Percentiles rank a stretch among this genome's conserved stretches.
Conservation (phyloP, 805 yeast species). For the Cyberlindnera sargentensis region DNA sequence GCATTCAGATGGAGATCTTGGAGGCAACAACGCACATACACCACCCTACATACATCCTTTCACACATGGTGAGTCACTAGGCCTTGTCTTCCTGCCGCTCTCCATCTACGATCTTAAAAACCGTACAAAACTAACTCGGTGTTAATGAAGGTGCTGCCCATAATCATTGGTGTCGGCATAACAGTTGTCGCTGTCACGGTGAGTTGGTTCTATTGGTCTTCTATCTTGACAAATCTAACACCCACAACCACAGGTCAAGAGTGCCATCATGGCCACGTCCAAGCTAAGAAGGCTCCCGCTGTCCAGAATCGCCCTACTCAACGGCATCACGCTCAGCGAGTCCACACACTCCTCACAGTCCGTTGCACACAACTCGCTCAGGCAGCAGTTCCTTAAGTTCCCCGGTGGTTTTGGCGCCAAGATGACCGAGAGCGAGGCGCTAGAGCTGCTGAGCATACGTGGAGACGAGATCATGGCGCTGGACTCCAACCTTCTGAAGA, state of each 20-base stretch:
- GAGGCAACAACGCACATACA: no score
- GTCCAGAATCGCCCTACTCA: conserved; percentile 33
- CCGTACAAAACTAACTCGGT: no score
- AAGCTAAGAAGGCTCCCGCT: conserved; percentile 28
- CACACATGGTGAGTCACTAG: no score
- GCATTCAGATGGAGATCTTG: no score
- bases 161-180: conserved; percentile 48
- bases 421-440: conserved; percentile 69
- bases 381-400: conserved; percentile 29
- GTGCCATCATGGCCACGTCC: conserved; percentile 28
- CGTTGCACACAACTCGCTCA: conserved; percentile 12
- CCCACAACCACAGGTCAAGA: conserved; percentile 22
- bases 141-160: conserved; percentile 35
- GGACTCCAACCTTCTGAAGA: conserved; percentile 46
- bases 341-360: not conserved
- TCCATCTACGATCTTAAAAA: no score
- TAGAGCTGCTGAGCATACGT: conserved; percentile 53
- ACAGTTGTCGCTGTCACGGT: conserved; percentile 44
- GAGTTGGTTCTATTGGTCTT: conserved; percentile 14
- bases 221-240: not conserved
- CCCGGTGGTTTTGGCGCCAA: conserved; percentile 57
- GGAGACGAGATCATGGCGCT: conserved; percentile 48
- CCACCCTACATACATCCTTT: no score
- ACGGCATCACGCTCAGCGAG: conserved; percentile 26
- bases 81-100: no score